Percentiles rank a stretch among this genome's conserved stretches.
Evolutionary conservation across 495 filamentous ascomycete genomes (phyloP).

Genomic region (Trichocladium uniseriatum): DNA sequence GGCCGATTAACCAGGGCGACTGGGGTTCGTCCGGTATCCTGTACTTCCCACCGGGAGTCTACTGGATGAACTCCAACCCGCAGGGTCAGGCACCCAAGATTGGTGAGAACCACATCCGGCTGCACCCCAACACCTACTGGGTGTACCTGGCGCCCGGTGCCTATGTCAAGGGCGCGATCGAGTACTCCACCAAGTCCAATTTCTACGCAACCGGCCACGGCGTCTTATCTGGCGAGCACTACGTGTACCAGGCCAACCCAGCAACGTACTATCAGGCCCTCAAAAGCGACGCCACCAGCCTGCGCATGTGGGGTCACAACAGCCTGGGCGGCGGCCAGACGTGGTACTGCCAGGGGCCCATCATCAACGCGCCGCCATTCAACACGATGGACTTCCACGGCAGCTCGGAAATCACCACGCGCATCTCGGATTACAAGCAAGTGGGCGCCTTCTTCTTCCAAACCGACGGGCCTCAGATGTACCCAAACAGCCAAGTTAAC

Average conservation of each 20-base stretch:
- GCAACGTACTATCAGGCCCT: background rate
- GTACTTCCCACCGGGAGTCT: background rate
- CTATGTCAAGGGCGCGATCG: background rate
- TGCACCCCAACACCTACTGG: background rate
- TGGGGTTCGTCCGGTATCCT: background rate
- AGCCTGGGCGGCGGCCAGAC: background rate
- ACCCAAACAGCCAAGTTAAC: background rate
- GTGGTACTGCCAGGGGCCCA: background rate
- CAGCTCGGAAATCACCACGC: background rate
- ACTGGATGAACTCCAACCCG: background rate
- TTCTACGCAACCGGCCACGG: background rate
- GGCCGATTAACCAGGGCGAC: background rate
- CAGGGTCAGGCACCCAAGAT: background rate
- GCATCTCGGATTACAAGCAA: slow-evolving; percentile 1
- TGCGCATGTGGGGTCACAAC: background rate
- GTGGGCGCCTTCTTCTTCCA: background rate
- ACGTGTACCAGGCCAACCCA: slow-evolving; percentile 1
- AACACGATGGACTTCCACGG: background rate
- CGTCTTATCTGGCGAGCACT: background rate
- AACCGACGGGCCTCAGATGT: background rate
- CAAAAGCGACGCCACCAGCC: background rate
- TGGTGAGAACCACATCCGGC: background rate
- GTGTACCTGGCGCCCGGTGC: background rate
- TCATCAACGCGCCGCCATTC: background rate
- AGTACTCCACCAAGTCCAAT: background rate